Base-by-base conservation (phyloP, 179 eudicot species). In the Carnegiea gigantea region DNA sequence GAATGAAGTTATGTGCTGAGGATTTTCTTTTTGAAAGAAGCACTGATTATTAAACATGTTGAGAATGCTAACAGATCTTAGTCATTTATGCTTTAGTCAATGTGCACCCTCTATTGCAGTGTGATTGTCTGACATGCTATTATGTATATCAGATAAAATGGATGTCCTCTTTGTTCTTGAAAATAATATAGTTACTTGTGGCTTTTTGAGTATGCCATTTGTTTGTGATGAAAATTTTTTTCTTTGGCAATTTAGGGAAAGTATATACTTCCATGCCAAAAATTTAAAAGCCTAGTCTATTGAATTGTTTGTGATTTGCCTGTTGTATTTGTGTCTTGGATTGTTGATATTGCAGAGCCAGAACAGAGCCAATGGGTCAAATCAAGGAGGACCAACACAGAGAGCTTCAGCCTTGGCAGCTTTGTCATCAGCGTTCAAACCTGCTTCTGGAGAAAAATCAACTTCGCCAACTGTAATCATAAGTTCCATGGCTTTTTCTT, bases 331-430 rank as follows among this genome's bases (percentile, higher is more conserved):
- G 4, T 51, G 57, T 40, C 57, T 21, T 72, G 51, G 30, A 59
- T 78, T 82, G 70, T 76, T 73, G 44, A 71, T 38, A n/a, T 43
- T 85, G 81, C 87, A 82, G 89, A 84, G 81, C 78, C 85, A 88
- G 79, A 87, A 84, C 71, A 89, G 67, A 84, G 85, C 98, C 46
- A 91, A 88, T 83, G 91, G 97, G 12, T 68, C 89, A 79, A 90
- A 86, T 80, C 84, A 88, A 74, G 93, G 92, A 73, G 98, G 98
- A 79, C 90, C 93, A 85, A 94, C 93, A 80, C 98, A 94, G 88
- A 89, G 98, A 88, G 98, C 98, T 78, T 87, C 90, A 67, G 98
- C 98, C 38, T 87, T 94, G 85, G 98, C 97, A 82, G 98, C 97
- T 73, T 84, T 94, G 82, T 80, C 91, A 77, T 87, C 92, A 80